Conservation (phyloP, 179 eudicot genomes). For the Beta corolliflora region DNA sequence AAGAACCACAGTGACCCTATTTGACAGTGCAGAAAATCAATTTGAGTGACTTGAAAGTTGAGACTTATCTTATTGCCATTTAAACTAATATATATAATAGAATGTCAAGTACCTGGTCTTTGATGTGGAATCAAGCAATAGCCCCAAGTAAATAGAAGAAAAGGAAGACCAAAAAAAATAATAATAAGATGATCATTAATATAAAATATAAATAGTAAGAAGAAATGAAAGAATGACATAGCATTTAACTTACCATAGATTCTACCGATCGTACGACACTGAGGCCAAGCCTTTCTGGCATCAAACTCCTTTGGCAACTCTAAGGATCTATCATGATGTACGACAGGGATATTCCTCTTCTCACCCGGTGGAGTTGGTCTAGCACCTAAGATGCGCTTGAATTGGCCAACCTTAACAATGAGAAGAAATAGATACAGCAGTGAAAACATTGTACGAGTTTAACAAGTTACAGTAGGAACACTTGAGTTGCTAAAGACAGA, state of each 20-base stretch:
- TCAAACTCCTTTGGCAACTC: constrained; percentile 73
- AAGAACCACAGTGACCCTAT: constrained; percentile 98
- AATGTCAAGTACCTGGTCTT: constrained; percentile 71
- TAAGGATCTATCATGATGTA: constrained; percentile 50
- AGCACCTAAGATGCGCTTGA: constrained; percentile 82
- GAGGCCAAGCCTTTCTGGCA: constrained; percentile 85
- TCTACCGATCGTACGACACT: constrained; percentile 70
- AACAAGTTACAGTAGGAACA: constrained; percentile 8
- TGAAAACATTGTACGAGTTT: neutral
- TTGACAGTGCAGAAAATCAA: neutral
- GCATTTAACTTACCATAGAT: constrained; percentile 69
- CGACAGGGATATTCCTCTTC: constrained; percentile 46
- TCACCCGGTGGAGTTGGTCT: constrained; percentile 55
- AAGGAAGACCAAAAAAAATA: too few species aligned
- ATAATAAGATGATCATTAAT: constrained; percentile 24
- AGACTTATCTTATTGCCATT: neutral
- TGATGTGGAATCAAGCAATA: constrained; percentile 25
- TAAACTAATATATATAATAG: neutral
- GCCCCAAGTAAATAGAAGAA: too few species aligned
- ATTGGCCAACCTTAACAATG: constrained; percentile 67
- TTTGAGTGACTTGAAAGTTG: constrained; percentile 3
- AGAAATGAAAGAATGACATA: constrained; percentile 3
- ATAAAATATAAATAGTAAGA: constrained; percentile 8
- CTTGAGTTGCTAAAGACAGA: neutral
- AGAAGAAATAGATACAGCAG: neutral